These are phyloP conservation scores for Chloris gayana DNA, from an alignment of 176 grass and related monocot species.

Conservation along the genomic window DNA sequence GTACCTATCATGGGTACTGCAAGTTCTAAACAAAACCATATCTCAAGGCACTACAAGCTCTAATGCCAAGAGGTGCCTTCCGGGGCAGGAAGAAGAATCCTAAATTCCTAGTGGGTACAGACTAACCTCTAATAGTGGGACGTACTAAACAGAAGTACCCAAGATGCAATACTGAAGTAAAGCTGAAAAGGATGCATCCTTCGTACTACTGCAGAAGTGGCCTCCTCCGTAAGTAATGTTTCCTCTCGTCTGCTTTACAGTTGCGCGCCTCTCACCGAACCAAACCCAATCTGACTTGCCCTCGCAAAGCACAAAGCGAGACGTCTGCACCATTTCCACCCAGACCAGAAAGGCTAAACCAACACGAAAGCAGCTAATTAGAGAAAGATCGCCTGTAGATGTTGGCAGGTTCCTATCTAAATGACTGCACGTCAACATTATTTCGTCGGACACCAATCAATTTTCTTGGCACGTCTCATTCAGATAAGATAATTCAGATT, in stretches of 20 bases:
- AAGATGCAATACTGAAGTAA: conserved; percentile 47
- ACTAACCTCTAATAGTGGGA: background rate
- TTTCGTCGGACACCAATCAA: background rate
- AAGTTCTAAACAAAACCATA: conserved; percentile 27
- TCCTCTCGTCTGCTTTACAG: background rate
- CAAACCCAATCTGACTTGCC: background rate
- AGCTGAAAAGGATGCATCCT: conserved; percentile 44
- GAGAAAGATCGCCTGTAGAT: background rate
- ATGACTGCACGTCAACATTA: background rate
- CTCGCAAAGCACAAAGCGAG: conserved; percentile 13
- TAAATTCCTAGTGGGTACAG: conserved; percentile 2
- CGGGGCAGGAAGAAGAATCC: background rate
- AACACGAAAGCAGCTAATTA: background rate
- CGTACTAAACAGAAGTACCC: conserved; percentile 13
- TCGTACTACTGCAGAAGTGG: conserved; percentile 31
- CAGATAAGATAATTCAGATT: conserved; percentile 3
- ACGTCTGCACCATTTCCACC: conserved; percentile 6
- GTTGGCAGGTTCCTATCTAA: conserved; percentile 2
- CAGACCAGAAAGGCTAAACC: conserved; percentile 9
- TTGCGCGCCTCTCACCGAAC: conserved; percentile 9
- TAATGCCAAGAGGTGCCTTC: conserved; percentile 9
- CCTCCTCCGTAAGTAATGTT: conserved; percentile 34
- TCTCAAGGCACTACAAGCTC: background rate
- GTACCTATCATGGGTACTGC: background rate
- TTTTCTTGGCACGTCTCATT: background rate